A percentile compares a stretch with the other conserved stretches of the same genome.
Conservation (phyloP, 805 yeast genomes). For the Saccharomyces paradoxus region DNA sequence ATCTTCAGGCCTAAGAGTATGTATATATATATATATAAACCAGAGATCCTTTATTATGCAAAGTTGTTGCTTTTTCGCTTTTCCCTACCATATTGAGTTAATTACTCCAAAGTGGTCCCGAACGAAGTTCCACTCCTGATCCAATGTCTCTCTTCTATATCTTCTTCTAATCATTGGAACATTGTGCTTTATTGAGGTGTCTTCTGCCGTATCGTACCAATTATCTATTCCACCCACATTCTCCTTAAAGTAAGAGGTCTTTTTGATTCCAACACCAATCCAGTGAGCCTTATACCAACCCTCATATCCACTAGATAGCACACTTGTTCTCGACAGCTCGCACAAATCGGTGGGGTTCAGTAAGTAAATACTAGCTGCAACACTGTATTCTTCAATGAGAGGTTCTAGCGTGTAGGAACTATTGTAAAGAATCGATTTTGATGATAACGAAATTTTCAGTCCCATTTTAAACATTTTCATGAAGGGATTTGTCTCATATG, state of each 20-base stretch:
- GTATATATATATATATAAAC: neutral
- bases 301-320: conserved; percentile 23
- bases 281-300: conserved; percentile 30
- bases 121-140: conserved; percentile 26
- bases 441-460: conserved; percentile 21
- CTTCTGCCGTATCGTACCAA: conserved; percentile 25
- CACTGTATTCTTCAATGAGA: conserved; percentile 29
- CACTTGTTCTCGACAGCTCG: conserved; percentile 26
- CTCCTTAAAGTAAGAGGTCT: conserved; percentile 10
- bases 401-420: conserved; percentile 30
- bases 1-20: neutral
- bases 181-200: conserved; percentile 27
- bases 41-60: neutral
- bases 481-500: conserved; percentile 25
- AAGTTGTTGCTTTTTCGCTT: neutral
- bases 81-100: neutral
- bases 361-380: conserved; percentile 30
- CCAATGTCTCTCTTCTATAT: conserved; percentile 20
- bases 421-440: conserved; percentile 24
- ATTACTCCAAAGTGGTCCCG: conserved; percentile 6
- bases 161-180: conserved; percentile 25
- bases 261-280: conserved; percentile 19
- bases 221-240: conserved; percentile 19
- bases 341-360: conserved; percentile 28
- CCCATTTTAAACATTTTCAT: conserved; percentile 26